Conservation (phyloP, 1,139 yeast species). For the Blastobotrys persicus region DNA sequence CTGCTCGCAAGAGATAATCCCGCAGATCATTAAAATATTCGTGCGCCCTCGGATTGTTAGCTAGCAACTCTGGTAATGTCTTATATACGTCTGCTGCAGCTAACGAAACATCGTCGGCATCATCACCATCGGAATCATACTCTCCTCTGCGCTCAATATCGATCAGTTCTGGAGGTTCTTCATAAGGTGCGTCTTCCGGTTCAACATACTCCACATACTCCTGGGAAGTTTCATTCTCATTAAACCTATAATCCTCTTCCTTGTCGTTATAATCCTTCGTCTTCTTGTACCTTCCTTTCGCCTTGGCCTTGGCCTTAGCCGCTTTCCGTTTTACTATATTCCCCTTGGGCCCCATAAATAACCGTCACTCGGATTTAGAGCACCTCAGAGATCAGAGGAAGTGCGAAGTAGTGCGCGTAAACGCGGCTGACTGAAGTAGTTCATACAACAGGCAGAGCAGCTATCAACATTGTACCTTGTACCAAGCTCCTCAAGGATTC, state of each 20-base stretch:
- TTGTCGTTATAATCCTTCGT: not conserved
- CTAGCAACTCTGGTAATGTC: not conserved
- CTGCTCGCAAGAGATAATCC: not conserved
- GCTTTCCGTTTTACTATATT: conserved; percentile 8
- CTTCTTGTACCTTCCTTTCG: conserved; percentile 7
- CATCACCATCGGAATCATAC: not conserved
- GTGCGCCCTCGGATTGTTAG: conserved; percentile 3
- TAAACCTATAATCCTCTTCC: conserved; percentile 2
- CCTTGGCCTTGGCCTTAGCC: conserved; percentile 12
- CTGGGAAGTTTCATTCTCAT: not conserved
- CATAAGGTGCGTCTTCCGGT: conserved; percentile 8
- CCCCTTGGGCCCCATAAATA: conserved; percentile 4
- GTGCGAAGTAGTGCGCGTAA: too few relatives aligned
- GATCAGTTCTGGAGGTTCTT: too few relatives aligned
- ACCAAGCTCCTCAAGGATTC: too few relatives aligned
- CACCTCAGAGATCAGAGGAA: too few relatives aligned
- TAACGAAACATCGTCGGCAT: not conserved
- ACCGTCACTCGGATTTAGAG: not conserved
- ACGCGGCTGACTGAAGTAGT: too few relatives aligned
- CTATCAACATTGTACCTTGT: too few relatives aligned
- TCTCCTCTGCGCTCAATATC: conserved; percentile 13
- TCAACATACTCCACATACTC: not conserved
- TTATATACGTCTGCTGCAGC: conserved; percentile 4
- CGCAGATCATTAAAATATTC: conserved; percentile 3
- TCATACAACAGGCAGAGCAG: too few relatives aligned